Conservation (phyloP, 192 early-diverging fungal species). For the Backusella luteola region DNA sequence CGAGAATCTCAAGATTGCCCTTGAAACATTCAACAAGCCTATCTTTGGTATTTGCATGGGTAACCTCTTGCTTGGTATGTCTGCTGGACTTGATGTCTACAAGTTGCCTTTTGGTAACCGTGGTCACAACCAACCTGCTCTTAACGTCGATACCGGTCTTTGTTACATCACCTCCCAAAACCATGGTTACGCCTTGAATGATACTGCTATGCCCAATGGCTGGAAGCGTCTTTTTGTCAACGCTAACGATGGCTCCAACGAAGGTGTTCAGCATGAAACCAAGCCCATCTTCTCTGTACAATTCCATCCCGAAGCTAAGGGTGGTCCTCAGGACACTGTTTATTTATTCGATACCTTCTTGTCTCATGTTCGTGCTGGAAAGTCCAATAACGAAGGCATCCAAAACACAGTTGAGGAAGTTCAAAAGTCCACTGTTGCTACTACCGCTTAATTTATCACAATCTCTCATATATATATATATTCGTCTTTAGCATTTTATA, state of each 20-base stretch:
- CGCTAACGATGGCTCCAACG: conserved; percentile 95
- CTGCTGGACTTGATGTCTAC: conserved; percentile 82
- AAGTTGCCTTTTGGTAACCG: conserved; percentile 95
- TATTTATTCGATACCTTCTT: conserved; percentile 87
- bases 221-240: conserved; percentile 92
- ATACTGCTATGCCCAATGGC: conserved; percentile 61
- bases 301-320: conserved; percentile 96
- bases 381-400: conserved; percentile 19
- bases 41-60: conserved; percentile 99
- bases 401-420: background rate
- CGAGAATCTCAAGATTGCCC: conserved; percentile 63
- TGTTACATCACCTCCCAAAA: conserved; percentile 97
- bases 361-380: conserved; percentile 61
- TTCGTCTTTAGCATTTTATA: background rate
- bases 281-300: conserved; percentile 84
- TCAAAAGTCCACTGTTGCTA: conserved; percentile 4
- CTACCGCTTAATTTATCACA: background rate
- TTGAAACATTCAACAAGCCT: conserved; percentile 65
- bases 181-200: conserved; percentile 86
- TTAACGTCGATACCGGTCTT: conserved; percentile 70
- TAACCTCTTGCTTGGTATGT: conserved; percentile 87
- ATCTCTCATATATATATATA: background rate
- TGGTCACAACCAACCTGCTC: conserved; percentile 93
- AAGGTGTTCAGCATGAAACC: conserved; percentile 78
- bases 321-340: conserved; percentile 90